Evolutionary conservation across 108 stramenopile species (phyloP), one percentile per base, ranked within the genome.

Genomic region (Cyclostephanos tholiformis): DNA sequence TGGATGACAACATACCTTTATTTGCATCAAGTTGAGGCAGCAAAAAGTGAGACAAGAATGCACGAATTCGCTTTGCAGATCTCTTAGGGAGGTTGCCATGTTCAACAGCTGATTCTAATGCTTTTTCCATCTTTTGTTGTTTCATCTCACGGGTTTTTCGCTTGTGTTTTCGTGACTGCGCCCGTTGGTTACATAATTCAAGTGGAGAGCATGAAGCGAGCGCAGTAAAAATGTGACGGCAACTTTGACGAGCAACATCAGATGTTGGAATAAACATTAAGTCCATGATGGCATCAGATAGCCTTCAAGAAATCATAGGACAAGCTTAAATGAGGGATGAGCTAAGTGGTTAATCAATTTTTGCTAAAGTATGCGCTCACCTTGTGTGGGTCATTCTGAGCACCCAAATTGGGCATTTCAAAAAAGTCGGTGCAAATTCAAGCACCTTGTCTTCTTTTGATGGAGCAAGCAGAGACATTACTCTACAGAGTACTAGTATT

Each of bases 241-340:
- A 86, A 32, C 38, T 39, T 46, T 80, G 67, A 41, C 88, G 62
- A 29, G 79, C 48, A 0, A 57, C 38, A 52, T 90, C 88, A 59
- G 86, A 88, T 26, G 39, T 50, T 7, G 89, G 89, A 0, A 94
- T 77, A 17, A 87, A 86, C 63, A 89, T 85, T 26, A 94, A 61
- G 65, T 94, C 93, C 51, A 94, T 81, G 29, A 94, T 89, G 11
- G 86, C 80, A 58, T 91, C 90, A 16, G 88, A 35, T 9, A 91
- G 62, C 2, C 71, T 46, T 14, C 44, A 46, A 14, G 44, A 4
- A 46, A 46, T 46, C 41, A 14, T 13, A 46, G 44, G 16, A 46
- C 44, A 46, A 10, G 0, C 2, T 55, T 38, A 27, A 63, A 13
- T 39, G 36, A 16, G 43, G 65, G 27, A 55, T 50, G 67, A 13